phyloP scores from a whole-genome alignment of 2,329 filamentous ascomycete genomes.

The Aspergillus pseudonomiae region DNA sequence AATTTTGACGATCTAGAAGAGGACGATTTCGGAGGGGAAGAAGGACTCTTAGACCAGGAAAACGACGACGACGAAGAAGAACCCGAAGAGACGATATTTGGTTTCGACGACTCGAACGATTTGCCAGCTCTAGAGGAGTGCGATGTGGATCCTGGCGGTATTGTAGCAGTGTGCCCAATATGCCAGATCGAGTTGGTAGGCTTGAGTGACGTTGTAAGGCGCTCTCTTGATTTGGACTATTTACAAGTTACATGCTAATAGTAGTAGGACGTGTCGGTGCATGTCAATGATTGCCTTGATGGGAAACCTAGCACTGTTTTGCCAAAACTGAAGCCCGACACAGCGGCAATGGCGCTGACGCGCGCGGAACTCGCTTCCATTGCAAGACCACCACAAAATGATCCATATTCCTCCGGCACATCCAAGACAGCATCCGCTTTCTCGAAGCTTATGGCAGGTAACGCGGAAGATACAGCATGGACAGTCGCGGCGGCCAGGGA shows the following conservation, averaged over 20 bases:
- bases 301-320: conserved; percentile 69
- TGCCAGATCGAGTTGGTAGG: conserved; percentile 69
- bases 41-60: conserved; percentile 63
- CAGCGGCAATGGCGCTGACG: conserved; percentile 41
- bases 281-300: conserved; percentile 93
- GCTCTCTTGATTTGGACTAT: background rate
- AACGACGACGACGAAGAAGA: conserved; percentile 40
- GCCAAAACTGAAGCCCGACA: conserved; percentile 19
- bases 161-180: conserved; percentile 67
- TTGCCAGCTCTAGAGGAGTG: conserved; percentile 18
- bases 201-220: conserved; percentile 50
- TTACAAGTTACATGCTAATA: background rate
- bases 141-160: conserved; percentile 20
- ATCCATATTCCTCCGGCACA: conserved; percentile 66
- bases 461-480: conserved; percentile 91
- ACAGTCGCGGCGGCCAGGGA: conserved; percentile 80
- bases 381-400: conserved; percentile 77
- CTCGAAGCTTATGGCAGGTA: conserved; percentile 86
- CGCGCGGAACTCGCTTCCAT: conserved; percentile 70
- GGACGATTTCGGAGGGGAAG: conserved; percentile 60
- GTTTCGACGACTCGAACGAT: conserved; percentile 30
- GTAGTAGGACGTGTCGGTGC: conserved; percentile 70
- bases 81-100: conserved; percentile 28
- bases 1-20: conserved; percentile 65
- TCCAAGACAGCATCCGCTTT: conserved; percentile 70